Conservation (phyloP, 73 alveolate genomes). For the Tetrahymena thermophila region DNA sequence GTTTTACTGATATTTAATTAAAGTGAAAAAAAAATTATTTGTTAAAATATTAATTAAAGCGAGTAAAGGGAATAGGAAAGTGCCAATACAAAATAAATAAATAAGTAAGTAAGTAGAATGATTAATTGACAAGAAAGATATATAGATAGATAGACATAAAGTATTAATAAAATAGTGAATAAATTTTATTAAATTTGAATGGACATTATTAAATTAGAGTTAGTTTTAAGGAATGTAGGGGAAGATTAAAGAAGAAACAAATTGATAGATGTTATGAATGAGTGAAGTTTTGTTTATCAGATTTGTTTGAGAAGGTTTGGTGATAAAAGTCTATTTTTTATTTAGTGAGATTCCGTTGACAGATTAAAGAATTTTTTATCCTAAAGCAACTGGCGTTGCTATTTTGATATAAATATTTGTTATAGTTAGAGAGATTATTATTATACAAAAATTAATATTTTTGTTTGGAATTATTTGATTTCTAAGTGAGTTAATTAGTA, state of each 20-base stretch:
- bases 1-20: not conserved
- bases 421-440: not conserved
- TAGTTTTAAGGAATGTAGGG: not conserved
- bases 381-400: not conserved
- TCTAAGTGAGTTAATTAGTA: not conserved
- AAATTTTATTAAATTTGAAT: too few species aligned
- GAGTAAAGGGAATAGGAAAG: not conserved
- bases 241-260: not conserved
- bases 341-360: not conserved
- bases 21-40: not conserved
- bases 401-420: not conserved
- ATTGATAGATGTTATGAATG: not conserved
- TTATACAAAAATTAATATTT: too few species aligned
- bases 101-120: too few species aligned
- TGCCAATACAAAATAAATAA: too few species aligned
- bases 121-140: not conserved
- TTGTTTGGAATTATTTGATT: not conserved
- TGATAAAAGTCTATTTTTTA: too few species aligned
- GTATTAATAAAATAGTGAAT: too few species aligned
- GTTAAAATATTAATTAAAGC: too few species aligned
- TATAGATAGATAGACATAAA: too few species aligned
- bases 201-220: not conserved
- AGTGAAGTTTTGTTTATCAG: not conserved
- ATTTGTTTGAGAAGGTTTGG: too few species aligned
- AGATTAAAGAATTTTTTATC: not conserved